Evolutionary conservation across 2,329 filamentous ascomycete genomes (phyloP).

Genomic region (Fusarium mexicanum): DNA sequence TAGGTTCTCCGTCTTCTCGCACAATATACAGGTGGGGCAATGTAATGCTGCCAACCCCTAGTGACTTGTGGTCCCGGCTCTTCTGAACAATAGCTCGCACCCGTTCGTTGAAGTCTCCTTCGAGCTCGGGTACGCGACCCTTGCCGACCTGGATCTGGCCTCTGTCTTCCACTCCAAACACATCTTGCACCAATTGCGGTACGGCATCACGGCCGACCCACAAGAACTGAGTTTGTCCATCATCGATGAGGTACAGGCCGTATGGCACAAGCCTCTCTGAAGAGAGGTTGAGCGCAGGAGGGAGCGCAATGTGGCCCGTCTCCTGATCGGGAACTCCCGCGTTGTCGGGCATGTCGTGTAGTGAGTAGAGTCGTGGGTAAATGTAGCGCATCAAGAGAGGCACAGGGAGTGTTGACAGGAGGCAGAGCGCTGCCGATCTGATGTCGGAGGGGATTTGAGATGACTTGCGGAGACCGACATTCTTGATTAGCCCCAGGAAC

Average conservation of each 20-base stretch:
- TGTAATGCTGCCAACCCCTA: conserved; percentile 92
- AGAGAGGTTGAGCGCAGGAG: conserved; percentile 84
- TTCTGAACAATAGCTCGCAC: conserved; percentile 91
- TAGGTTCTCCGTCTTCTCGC: conserved; percentile 94
- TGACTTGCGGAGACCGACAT: conserved; percentile 91
- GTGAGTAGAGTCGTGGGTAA: conserved; percentile 83
- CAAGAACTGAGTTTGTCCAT: conserved; percentile 96
- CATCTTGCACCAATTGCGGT: conserved; percentile 85
- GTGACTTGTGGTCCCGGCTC: conserved; percentile 85
- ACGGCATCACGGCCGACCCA: conserved; percentile 96
- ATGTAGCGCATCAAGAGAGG: conserved; percentile 94
- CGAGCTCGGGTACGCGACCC: conserved; percentile 83
- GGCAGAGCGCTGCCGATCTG: conserved; percentile 88
- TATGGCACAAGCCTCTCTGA: conserved; percentile 89
- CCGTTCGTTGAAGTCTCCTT: conserved; percentile 96
- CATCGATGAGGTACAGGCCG: conserved; percentile 94
- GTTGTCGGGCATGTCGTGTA: conserved; percentile 96
- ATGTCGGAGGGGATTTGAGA: conserved; percentile 94
- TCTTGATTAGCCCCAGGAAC: conserved; percentile 95
- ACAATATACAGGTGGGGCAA: conserved; percentile 93
- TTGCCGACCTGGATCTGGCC: conserved; percentile 91
- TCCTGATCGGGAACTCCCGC: conserved; percentile 85
- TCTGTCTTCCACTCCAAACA: conserved; percentile 88
- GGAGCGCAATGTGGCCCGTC: conserved; percentile 89
- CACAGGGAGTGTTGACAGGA: conserved; percentile 91